Evolutionary conservation across 208 protist species (phyloP), one percentile per base, ranked within the genome.

Genomic region (Trypanosoma theileri): DNA sequence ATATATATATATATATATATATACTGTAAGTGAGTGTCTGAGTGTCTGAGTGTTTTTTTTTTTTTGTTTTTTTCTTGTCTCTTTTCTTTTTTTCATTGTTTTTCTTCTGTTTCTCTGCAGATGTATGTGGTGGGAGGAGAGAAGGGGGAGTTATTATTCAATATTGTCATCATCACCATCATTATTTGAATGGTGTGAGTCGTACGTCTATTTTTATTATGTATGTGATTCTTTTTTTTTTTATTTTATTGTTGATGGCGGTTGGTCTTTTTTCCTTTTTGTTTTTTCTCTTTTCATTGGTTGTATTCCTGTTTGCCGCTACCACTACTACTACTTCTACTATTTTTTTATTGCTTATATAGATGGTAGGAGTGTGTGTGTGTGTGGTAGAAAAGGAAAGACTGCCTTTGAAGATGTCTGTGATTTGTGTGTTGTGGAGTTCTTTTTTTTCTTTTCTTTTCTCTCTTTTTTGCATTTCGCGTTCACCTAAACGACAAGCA

Each of bases 1-100:
- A 35, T 24, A 51, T 68, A 44, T 64, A 59, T 66, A 56, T 51
- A 68, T 40, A 56, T 62, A 62, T 73, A 68, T 54, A 44, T 56
- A 74, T 69, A 35, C 28, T 35, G 28, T 35, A 6, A 8, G 28
- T 35, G 28, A 8, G 28, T 35, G 28, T 35, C 4, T n/a, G n/a
- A n/a, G n/a, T n/a, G n/a, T n/a, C 17, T 60, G 21, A 12, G 22
- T 69, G 46, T 26, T 10, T 24, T 24, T 67, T 44, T 31, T 41
- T 45, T 6, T 58, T 19, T 19, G 4, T 17, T 14, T 17, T 21
- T 53, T 67, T 62, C 9, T 50, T 62, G 1, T 35, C 22, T 40
- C 19, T 45, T 10, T 13, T 28, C 17, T 26, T 41, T 31, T 69
- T 69, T 58, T 55, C 48, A 13, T 13, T 69, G 50, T 46, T 80